Evolutionary conservation across 306 rosid genomes (phyloP), one percentile per base, ranked within the genome.

Genomic region (Vicia villosa): DNA sequence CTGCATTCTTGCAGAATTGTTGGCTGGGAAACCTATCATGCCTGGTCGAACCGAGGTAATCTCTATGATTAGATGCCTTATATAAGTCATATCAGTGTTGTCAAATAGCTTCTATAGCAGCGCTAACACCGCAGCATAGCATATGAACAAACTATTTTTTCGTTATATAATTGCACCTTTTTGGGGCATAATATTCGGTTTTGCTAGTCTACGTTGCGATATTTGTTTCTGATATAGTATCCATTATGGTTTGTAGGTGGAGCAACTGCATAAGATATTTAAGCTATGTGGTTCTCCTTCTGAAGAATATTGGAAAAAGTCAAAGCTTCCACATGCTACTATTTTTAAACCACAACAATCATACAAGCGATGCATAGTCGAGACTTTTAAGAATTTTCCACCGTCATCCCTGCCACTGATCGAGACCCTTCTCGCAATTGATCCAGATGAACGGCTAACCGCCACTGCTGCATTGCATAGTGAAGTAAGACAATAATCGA

Each of bases 41-140:
- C 85, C 85, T 69, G 85, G 85, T 62, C 72, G 85, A 77, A 81
- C 85, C 1, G 85, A 81, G 85, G 85, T 81, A 74, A 71, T 81
- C 70, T 82, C 58, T 61, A 40, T 58, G 70, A 40, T 34, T 62
- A 24, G 37, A 30, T 38, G 9, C 38, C 59, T 65, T 63, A 22
- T 26, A 47, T 36, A 60, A 55, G 68, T 60, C 70, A 21, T 19
- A 51, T 16, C 55, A 51, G 58, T 52, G 32, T 10, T 20, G 3
- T 52, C 2, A 52, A 20, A 11, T 52, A 8, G 56, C 13, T 17
- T 11, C 13, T 3, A 8, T 49, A 8, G 24, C 24, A 2, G 17
- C 5, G 10, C 55, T 49, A 10, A 34, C 10, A 34, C 10, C 8
- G 38, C 10, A 32, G 6, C 37, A 24, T 50, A 20, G 57, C 28